These are phyloP conservation scores for Fonsecaea erecta DNA, from an alignment of 2,329 filamentous ascomycete species.

Conservation along the genomic window DNA sequence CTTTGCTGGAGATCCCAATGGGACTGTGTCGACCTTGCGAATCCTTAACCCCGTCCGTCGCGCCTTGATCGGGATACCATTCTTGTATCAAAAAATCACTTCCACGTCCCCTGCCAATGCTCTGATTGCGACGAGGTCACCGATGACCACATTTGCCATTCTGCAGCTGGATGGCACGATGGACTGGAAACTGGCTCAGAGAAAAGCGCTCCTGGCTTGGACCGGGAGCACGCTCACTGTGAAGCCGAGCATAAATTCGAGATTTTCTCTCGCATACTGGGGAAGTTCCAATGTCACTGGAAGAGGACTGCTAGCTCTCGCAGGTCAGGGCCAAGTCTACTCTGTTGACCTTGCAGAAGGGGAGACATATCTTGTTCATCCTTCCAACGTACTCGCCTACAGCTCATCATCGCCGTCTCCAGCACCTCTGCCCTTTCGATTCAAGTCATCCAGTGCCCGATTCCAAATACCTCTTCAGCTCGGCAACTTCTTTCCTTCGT, in stretches of 20 bases:
- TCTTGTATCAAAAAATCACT: constrained; percentile 72
- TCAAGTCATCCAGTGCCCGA: constrained; percentile 74
- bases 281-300: constrained; percentile 88
- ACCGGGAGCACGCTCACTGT: constrained; percentile 84
- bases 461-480: constrained; percentile 78
- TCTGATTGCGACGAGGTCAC: constrained; percentile 83
- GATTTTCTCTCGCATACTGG: constrained; percentile 77
- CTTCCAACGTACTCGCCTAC: constrained; percentile 89
- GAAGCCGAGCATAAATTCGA: constrained; percentile 72
- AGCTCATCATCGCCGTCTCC: constrained; percentile 66
- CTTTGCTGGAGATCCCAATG: constrained; percentile 76
- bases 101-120: constrained; percentile 87
- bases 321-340: constrained; percentile 87
- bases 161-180: constrained; percentile 89
- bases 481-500: constrained; percentile 67
- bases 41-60: constrained; percentile 82
- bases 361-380: constrained; percentile 90
- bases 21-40: constrained; percentile 82
- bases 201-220: constrained; percentile 91
- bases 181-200: constrained; percentile 92
- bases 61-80: constrained; percentile 82
- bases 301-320: constrained; percentile 80
- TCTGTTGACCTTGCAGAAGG: constrained; percentile 78
- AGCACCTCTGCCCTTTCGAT: constrained; percentile 80
- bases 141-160: constrained; percentile 82